A percentile compares a stretch with the other conserved stretches of the same genome.
Conservation (phyloP, 2,329 filamentous ascomycete genomes). For the Fusarium begoniae region DNA sequence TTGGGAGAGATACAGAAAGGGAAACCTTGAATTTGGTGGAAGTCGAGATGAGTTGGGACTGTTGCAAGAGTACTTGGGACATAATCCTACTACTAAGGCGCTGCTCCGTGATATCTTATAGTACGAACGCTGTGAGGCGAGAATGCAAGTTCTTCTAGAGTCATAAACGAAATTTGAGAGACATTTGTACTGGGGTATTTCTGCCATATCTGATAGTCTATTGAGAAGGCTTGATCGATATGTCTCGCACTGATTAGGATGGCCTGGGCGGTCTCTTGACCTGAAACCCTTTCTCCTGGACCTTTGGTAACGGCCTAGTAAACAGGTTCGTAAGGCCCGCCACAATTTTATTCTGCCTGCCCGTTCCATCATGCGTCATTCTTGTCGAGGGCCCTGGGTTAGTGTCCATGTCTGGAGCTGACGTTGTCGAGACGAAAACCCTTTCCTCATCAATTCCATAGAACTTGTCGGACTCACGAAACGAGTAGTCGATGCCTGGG, state of each 20-base stretch:
- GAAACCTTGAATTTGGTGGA: not conserved
- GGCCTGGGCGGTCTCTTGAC: not conserved
- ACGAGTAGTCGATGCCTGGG: not conserved
- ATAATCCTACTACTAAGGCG: not conserved
- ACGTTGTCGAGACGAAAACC: not conserved
- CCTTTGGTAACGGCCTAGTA: not conserved
- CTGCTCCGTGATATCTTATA: too few species aligned
- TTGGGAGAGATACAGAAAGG: fast-evolving
- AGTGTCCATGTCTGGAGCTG: fast-evolving
- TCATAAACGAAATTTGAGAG: not conserved
- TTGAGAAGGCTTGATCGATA: not conserved
- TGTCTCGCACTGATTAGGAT: not conserved
- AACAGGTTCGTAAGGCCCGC: not conserved
- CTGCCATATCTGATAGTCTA: not conserved
- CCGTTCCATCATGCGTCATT: fast-evolving
- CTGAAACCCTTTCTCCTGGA: not conserved
- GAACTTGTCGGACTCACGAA: not conserved
- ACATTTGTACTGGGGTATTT: not conserved
- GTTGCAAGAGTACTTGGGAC: not conserved
- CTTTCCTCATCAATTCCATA: not conserved
- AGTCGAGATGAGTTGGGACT: not conserved
- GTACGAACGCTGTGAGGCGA: not conserved
- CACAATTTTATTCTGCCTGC: not conserved
- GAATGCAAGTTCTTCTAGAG: not conserved
- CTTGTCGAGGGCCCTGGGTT: too few species aligned